Percentiles rank a stretch among this genome's conserved stretches.
Conservation (phyloP, 23 red algal species). For the Gracilaria vermiculophylla region DNA sequence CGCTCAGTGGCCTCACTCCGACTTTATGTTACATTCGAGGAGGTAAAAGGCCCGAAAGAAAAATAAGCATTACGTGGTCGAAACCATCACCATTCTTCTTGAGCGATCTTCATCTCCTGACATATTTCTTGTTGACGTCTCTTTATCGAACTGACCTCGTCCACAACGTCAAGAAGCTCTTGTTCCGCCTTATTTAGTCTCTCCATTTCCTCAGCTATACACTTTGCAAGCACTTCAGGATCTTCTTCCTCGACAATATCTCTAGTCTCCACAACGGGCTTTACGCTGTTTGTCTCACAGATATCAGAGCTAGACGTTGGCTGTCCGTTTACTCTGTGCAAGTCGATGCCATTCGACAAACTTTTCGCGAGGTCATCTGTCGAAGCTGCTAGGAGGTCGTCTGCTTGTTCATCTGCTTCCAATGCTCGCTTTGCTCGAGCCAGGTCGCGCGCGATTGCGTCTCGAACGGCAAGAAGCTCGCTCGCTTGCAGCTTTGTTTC, state of each 20-base stretch:
- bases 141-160: conserved; percentile 17
- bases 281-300: not conserved
- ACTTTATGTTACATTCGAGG: not conserved
- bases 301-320: not conserved
- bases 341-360: not conserved
- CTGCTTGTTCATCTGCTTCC: conserved; percentile 30
- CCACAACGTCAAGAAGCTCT: conserved; percentile 25
- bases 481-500: conserved; percentile 33
- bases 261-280: not conserved
- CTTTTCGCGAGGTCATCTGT: conserved; percentile 18
- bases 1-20: not conserved
- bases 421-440: conserved; percentile 28
- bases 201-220: conserved; percentile 39
- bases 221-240: conserved; percentile 1
- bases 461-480: conserved; percentile 43
- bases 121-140: conserved; percentile 21
- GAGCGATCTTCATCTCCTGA: conserved; percentile 40
- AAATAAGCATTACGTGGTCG: not conserved
- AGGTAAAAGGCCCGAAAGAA: not conserved
- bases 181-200: conserved; percentile 44
- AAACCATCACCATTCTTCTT: conserved; percentile 48
- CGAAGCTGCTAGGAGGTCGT: not conserved
- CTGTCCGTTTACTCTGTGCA: not conserved
- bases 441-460: conserved; percentile 44
- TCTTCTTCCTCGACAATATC: conserved; percentile 44